phyloP scores from a whole-genome alignment of 2,329 filamentous ascomycete genomes.

The Phaeomoniella chlamydospora region DNA sequence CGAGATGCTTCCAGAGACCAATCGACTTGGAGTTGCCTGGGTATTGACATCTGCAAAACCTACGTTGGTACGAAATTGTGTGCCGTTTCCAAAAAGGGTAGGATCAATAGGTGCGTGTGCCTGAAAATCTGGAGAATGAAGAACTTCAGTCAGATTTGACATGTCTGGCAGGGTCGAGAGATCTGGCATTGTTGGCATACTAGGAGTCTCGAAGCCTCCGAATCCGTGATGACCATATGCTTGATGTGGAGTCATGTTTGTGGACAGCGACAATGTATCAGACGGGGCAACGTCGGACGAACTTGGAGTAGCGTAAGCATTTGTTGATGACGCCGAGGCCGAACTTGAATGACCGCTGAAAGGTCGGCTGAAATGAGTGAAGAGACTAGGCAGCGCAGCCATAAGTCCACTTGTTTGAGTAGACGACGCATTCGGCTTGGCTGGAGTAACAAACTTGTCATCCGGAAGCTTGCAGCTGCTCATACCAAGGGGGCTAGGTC shows the following conservation, averaged over 20 bases:
- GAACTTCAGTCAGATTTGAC: neutral
- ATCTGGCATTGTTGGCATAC: neutral
- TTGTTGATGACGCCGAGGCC: neutral
- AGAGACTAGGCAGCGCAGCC: too few species aligned
- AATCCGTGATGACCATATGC: neutral
- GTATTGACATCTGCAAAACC: neutral
- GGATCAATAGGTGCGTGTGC: neutral
- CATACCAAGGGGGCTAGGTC: neutral
- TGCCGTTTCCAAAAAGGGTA: neutral
- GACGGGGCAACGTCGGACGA: neutral
- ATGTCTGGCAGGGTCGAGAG: neutral
- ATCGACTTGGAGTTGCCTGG: neutral
- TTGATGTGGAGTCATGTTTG: neutral
- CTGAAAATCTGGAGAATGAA: too few species aligned
- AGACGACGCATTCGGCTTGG: neutral
- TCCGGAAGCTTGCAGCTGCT: neutral
- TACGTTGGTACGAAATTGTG: neutral
- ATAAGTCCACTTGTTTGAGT: neutral
- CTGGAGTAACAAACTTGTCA: neutral
- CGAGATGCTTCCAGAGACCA: too few species aligned
- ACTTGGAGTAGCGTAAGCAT: neutral
- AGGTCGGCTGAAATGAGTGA: neutral
- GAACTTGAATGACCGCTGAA: neutral
- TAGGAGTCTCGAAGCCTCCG: neutral
- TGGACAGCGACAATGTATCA: neutral